Conservation (phyloP, 2,329 filamentous ascomycete genomes). For the Tricladium varicosporioides region DNA sequence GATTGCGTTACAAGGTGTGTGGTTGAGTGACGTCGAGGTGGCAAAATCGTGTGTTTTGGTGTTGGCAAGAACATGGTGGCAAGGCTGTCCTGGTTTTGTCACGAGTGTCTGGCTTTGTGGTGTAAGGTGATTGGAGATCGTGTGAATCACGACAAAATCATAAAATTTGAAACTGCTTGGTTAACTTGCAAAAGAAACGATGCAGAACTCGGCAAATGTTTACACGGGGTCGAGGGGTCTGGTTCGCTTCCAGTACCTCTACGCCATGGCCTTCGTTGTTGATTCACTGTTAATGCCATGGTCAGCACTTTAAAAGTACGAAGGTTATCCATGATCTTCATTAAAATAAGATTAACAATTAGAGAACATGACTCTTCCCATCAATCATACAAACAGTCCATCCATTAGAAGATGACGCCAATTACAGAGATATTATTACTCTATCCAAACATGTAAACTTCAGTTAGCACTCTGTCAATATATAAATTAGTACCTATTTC, state of each 20-base stretch:
- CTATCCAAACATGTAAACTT: not conserved
- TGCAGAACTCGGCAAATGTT: too few species aligned
- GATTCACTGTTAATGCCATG: too few species aligned
- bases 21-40: not conserved
- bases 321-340: too few species aligned
- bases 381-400: too few species aligned
- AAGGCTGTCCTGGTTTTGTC: not conserved
- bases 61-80: not conserved
- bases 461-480: not conserved
- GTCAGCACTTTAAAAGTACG: too few species aligned
- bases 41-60: not conserved
- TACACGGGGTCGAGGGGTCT: too few species aligned
- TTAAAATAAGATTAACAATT: too few species aligned
- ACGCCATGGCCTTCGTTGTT: too few species aligned
- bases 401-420: not conserved
- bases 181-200: too few species aligned
- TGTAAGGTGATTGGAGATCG: not conserved
- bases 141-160: not conserved
- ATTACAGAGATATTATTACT: not conserved
- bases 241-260: too few species aligned
- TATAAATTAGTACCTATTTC: not conserved
- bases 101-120: not conserved
- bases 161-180: not conserved
- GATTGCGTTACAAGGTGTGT: not conserved
- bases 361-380: too few species aligned